A percentile compares a stretch with the other conserved stretches of the same genome.
Conservation (phyloP, 208 protist species). For the Acanthamoeba culbertsoni region DNA sequence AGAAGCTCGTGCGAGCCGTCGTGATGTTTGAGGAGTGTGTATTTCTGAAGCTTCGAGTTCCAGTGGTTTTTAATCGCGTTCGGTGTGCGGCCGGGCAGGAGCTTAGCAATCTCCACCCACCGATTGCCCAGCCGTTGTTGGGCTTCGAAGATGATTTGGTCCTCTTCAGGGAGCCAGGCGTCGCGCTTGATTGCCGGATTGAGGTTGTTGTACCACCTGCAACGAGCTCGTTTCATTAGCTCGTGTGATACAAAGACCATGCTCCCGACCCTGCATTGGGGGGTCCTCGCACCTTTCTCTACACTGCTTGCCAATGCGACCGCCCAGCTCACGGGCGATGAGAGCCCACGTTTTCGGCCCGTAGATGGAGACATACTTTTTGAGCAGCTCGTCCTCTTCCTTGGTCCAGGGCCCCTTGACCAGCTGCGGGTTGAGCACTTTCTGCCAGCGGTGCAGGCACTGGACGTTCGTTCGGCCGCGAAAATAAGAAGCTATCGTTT, state of each 20-base stretch:
- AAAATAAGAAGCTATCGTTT: conserved; percentile 76
- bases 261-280: too few relatives aligned
- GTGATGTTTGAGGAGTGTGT: background rate
- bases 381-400: conserved; percentile 68
- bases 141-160: background rate
- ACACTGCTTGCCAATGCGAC: conserved; percentile 75
- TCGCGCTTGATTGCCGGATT: conserved; percentile 81
- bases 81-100: conserved; percentile 81
- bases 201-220: conserved; percentile 83
- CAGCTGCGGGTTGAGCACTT: conserved; percentile 79
- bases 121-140: conserved; percentile 63
- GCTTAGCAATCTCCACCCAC: conserved; percentile 85
- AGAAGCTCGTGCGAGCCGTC: background rate
- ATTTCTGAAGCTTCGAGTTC: conserved; percentile 83
- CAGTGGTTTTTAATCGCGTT: conserved; percentile 88
- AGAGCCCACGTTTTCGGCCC: conserved; percentile 69
- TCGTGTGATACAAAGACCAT: background rate
- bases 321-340: conserved; percentile 60
- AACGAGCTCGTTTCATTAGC: too few relatives aligned
- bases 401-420: conserved; percentile 68
- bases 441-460: conserved; percentile 81
- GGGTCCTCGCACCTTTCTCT: too few relatives aligned
- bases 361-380: conserved; percentile 59
- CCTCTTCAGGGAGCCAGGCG: conserved; percentile 71
- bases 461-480: conserved; percentile 79